Evolutionary conservation across 371 early-diverging fungal species (phyloP).

Genomic region (Mortierella sp.): DNA sequence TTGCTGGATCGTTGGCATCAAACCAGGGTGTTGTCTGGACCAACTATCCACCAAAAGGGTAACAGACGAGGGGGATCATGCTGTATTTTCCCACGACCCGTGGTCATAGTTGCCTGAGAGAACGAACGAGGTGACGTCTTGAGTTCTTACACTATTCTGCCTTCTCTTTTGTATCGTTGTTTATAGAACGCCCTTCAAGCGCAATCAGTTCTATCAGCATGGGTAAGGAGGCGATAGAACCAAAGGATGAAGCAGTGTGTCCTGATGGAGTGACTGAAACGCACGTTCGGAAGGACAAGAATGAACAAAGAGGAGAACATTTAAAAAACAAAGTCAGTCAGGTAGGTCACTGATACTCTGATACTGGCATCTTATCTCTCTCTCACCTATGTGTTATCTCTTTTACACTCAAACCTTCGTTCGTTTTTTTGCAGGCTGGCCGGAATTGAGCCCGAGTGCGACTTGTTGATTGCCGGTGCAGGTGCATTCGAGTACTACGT

Average conservation of each 20-base stretch:
- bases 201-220: slow-evolving; percentile 42
- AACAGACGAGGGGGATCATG: slow-evolving; percentile 15
- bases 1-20: slow-evolving; percentile 83
- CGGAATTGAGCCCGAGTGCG: slow-evolving; percentile 77
- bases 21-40: slow-evolving; percentile 78
- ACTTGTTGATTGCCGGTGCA: slow-evolving; percentile 74
- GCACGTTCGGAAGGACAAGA: background rate
- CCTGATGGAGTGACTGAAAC: background rate
- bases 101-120: background rate
- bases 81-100: background rate
- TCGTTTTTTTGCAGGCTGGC: slow-evolving; percentile 53
- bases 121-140: background rate
- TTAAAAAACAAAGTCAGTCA: background rate
- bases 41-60: slow-evolving; percentile 88
- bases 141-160: background rate
- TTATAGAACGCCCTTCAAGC: slow-evolving; percentile 39
- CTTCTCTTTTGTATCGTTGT: background rate
- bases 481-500: slow-evolving; percentile 94
- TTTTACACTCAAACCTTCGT: slow-evolving; percentile 34
- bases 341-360: background rate
- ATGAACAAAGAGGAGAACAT: background rate
- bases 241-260: background rate
- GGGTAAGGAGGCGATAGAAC: slow-evolving; percentile 23
- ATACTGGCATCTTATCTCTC: background rate
- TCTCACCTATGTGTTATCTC: slow-evolving; percentile 10